Base-by-base conservation (phyloP, 108 stramenopile genomes). In the Aurantiochytrium sp. region DNA sequence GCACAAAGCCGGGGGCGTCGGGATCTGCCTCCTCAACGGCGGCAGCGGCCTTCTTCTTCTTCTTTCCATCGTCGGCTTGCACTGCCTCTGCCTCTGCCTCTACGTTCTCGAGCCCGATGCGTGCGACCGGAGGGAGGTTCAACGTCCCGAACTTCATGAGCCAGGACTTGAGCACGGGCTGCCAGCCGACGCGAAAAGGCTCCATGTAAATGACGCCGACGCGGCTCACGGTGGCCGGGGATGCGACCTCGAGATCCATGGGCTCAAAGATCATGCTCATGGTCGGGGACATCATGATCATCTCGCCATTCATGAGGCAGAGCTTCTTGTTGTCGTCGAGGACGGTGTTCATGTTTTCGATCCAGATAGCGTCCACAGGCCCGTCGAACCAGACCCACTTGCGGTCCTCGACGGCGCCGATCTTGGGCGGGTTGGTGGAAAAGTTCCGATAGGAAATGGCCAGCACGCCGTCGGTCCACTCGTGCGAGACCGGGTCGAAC, bases 241-340 rank as follows among this genome's bases (percentile, higher is more conserved):
- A 93, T 21, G 94, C 94, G 0, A 93, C 93, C 17, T 92, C 89
- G 4, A 94, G 92, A 68, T 94, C 94, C 93, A 94, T 94, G 21
- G 94, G 93, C 89, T 94, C 94, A 68, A 94, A 94, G 85, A 94
- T 94, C 94, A 94, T 94, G 52, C 88, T 89, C 94, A 94, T 94
- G 27, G 87, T 86, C 31, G 90, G 91, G 15, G 89, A 89, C 94
- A 94, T 94, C 68, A 93, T 93, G 27, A 94, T 94, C 87, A 94
- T 94, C 87, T 94, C 93, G 27, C 94, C 94, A 69, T 68, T 85
- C 94, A 94, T 94, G 52, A 94, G 87, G 85, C 94, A 94, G 39
- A 94, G 91, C 91, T 92, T 91, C 90, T 94, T 94, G 88, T 94
- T 94, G 89, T 94, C 89, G 42, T 90, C 91, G n/a, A 91, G 86